phyloP scores from a whole-genome alignment of 208 protist genomes.

The Leishmania mexicana region DNA sequence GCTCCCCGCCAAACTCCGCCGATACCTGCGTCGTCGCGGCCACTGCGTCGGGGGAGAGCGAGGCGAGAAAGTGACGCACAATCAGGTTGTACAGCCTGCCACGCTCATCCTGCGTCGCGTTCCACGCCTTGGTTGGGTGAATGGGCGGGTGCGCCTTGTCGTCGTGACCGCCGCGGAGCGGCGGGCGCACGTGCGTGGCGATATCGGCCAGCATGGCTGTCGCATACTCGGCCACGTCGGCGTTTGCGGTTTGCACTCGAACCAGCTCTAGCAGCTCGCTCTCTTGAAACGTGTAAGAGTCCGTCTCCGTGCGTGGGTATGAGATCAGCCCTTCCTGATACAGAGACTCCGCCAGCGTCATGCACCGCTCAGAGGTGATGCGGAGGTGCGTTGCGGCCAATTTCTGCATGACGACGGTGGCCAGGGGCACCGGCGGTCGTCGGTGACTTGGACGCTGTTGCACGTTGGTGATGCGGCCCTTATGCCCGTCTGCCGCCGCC shows the following conservation, averaged over 20 bases:
- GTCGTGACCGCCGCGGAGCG: slow-evolving; percentile 94
- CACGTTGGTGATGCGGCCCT: slow-evolving; percentile 63
- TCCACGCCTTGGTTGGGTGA: slow-evolving; percentile 92
- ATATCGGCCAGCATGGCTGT: slow-evolving; percentile 56
- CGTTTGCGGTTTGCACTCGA: slow-evolving; percentile 59
- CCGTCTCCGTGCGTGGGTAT: slow-evolving; percentile 99
- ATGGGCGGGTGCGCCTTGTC: slow-evolving; percentile 99
- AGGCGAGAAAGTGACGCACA: slow-evolving; percentile 98
- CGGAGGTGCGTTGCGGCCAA: slow-evolving; percentile 92
- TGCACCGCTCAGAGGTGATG: slow-evolving; percentile 94
- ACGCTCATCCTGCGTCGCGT: slow-evolving; percentile 59
- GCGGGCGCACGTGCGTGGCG: slow-evolving; percentile 80
- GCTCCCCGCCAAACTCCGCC: slow-evolving; percentile 77
- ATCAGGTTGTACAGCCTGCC: slow-evolving; percentile 96
- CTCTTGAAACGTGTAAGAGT: slow-evolving; percentile 92
- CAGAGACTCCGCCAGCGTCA: slow-evolving; percentile 93
- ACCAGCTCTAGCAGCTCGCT: slow-evolving; percentile 87
- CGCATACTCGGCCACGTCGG: slow-evolving; percentile 62
- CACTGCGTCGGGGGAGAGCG: slow-evolving; percentile 93
- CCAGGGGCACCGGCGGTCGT: slow-evolving; percentile 93
- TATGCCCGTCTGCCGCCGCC: slow-evolving; percentile 43
- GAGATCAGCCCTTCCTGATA: slow-evolving; percentile 93
- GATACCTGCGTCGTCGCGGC: slow-evolving; percentile 87
- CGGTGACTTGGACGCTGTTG: slow-evolving; percentile 70
- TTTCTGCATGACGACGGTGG: slow-evolving; percentile 98